phyloP scores from a whole-genome alignment of 345 rosid genomes.

The Dovyalis caffra region DNA sequence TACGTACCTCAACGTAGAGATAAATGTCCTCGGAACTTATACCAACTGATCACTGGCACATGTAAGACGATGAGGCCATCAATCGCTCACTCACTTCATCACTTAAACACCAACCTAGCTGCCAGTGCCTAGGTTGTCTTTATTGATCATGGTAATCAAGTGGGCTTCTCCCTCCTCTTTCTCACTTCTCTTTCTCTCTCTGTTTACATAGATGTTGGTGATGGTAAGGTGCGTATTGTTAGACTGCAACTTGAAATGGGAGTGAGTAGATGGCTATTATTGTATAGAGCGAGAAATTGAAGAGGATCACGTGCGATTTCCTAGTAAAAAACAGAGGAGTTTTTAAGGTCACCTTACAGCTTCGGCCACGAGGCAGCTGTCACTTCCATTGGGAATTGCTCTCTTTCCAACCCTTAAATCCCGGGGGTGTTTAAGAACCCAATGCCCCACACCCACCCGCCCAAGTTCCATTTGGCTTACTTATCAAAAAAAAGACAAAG shows the following conservation, averaged over 20 bases:
- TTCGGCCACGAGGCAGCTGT: slow-evolving; percentile 58
- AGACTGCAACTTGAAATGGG: neutral
- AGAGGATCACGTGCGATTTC: neutral
- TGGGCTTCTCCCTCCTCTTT: neutral
- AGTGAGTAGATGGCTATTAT: neutral
- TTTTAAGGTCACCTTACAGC: slow-evolving; percentile 22
- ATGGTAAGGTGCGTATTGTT: neutral
- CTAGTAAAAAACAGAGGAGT: neutral
- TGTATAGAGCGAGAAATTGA: neutral
- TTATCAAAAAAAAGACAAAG: too few relatives aligned
- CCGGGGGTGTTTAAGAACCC: slow-evolving; percentile 33
- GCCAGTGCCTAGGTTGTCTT: neutral
- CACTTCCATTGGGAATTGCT: slow-evolving; percentile 47
- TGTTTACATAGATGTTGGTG: neutral
- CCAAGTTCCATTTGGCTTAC: neutral
- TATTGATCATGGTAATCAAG: neutral
- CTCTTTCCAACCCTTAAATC: slow-evolving; percentile 35
- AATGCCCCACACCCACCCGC: neutral
- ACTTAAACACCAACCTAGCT: neutral
- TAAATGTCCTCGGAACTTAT: neutral
- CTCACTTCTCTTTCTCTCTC: neutral
- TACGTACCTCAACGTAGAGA: neutral
- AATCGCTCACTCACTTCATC: neutral
- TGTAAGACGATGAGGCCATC: neutral
- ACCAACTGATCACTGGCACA: neutral